Evolutionary conservation across 1,284 basidiomycete genomes (phyloP).

Genomic region (Heliocybe sulcata): DNA sequence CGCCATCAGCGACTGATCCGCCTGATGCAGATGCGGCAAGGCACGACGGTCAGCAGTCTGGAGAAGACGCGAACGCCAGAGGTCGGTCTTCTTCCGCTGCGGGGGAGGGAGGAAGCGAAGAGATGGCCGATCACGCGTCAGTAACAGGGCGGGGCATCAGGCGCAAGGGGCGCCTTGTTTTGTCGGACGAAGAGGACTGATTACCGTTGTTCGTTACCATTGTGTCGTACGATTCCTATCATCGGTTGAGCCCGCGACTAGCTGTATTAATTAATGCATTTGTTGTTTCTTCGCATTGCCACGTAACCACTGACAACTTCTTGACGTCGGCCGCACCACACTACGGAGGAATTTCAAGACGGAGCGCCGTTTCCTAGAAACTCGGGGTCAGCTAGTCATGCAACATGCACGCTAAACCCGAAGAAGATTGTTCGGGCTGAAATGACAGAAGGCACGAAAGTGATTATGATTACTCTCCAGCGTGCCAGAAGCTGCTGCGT

Average conservation of each 20-base stretch:
- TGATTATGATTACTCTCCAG: too few relatives aligned
- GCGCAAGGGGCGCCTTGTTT: slow-evolving; percentile 28
- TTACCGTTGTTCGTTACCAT: not conserved
- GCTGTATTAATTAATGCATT: not conserved
- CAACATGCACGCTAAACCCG: too few relatives aligned
- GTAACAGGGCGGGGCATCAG: slow-evolving; percentile 2
- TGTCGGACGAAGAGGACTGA: slow-evolving; percentile 39
- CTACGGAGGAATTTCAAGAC: too few relatives aligned
- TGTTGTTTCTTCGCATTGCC: not conserved
- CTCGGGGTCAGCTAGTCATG: too few relatives aligned
- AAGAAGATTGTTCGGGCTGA: too few relatives aligned
- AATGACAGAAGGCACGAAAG: too few relatives aligned
- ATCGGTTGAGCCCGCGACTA: not conserved
- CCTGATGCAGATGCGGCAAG: not conserved
- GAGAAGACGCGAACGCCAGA: not conserved
- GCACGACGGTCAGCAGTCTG: not conserved
- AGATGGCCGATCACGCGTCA: not conserved
- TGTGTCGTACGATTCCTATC: not conserved
- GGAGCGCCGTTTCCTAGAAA: too few relatives aligned
- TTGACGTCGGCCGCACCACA: too few relatives aligned
- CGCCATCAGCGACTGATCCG: not conserved
- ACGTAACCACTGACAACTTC: not conserved
- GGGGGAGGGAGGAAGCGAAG: not conserved
- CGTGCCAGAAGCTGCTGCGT: too few relatives aligned
- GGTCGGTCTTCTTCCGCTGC: not conserved